Base-by-base conservation (phyloP, 2,329 filamentous ascomycete species). In the Tothia fuscella region DNA sequence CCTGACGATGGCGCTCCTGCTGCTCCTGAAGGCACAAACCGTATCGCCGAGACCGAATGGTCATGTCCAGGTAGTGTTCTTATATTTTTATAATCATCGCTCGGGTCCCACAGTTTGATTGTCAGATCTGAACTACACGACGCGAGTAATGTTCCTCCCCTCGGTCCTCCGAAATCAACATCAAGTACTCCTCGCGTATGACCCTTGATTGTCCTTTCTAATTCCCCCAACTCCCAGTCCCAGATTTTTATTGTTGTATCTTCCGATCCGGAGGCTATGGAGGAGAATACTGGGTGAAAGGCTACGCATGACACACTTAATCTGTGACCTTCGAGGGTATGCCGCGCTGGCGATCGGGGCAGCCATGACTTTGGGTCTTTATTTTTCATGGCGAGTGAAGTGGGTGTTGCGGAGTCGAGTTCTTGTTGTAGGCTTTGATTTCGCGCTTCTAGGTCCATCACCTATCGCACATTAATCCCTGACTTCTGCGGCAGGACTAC, bases 221-320 rank as follows among this genome's bases (percentile, higher is more conserved):
- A 69, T 61, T 95, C 88, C 36, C 89, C 89, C 19, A 93, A 65
- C 55, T 95, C 88, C 82, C 87, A 95, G 56, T 95, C 88, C 88
- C 88, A 95, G 42, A 95, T 88, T 56, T 95, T 95, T 59, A 96
- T 93, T 6, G 83, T 93, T 42, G 77, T 83, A 60, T 95, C 89
- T 58, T 94, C 88, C 6, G 87, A 93, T 13, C 84, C 88, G 0
- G 86, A 91, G 7, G 88, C 89, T 17, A 95, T 69, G 4, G 84
- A 89, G 7, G 86, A 89, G 62, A 93, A 95, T 24, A 91, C 72
- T 0, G 88, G 88, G 57, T 95, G 88, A 56, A 95, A 95, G 13
- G 88, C 88, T 44, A 95, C 78, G 54, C 85, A 88, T 43, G 81
- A 93, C 45, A 95, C 78, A 12, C 84, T 76, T 19, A 77, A 69